Conservation (phyloP, 768 basidiomycete genomes). For the Termitomyces sp. region DNA sequence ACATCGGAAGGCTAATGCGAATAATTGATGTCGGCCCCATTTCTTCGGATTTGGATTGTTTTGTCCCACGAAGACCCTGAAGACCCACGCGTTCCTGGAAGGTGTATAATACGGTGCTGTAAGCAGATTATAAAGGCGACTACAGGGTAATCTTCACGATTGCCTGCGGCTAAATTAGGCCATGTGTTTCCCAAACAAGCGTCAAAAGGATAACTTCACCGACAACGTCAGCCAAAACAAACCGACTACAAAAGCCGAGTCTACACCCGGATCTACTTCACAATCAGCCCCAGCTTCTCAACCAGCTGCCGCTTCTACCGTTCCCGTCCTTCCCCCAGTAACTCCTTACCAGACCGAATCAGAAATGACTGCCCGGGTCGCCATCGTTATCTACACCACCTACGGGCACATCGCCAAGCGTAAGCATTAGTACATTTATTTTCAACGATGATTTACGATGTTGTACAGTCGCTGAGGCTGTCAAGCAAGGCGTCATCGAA, state of each 20-base stretch:
- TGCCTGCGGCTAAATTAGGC: constrained; percentile 2
- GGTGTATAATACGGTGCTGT: background rate
- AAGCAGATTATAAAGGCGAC: constrained; percentile 11
- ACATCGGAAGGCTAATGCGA: background rate
- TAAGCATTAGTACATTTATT: constrained; percentile 27
- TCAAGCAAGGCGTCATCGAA: constrained; percentile 39
- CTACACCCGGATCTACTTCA: constrained; percentile 4
- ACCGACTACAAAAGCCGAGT: constrained; percentile 23
- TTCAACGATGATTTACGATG: background rate
- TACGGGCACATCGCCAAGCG: constrained; percentile 70
- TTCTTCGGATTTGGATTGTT: constrained; percentile 7
- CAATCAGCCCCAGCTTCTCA: constrained; percentile 1
- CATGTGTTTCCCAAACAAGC: constrained; percentile 31
- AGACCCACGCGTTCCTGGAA: constrained; percentile 13
- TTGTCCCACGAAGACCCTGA: constrained; percentile 20
- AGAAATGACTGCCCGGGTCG: constrained; percentile 27
- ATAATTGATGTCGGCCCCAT: constrained; percentile 5
- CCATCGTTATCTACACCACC: constrained; percentile 70
- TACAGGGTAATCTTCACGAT: background rate
- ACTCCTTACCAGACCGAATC: constrained; percentile 9
- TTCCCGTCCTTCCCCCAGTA: constrained; percentile 12
- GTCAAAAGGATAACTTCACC: constrained; percentile 25
- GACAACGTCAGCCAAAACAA: constrained; percentile 18
- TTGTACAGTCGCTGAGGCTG: constrained; percentile 53
- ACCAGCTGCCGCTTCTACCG: constrained; percentile 6